Percentiles rank a stretch among this genome's conserved stretches.
Conservation (phyloP, 164 flowering plant genomes). For the Vitis labrusca region DNA sequence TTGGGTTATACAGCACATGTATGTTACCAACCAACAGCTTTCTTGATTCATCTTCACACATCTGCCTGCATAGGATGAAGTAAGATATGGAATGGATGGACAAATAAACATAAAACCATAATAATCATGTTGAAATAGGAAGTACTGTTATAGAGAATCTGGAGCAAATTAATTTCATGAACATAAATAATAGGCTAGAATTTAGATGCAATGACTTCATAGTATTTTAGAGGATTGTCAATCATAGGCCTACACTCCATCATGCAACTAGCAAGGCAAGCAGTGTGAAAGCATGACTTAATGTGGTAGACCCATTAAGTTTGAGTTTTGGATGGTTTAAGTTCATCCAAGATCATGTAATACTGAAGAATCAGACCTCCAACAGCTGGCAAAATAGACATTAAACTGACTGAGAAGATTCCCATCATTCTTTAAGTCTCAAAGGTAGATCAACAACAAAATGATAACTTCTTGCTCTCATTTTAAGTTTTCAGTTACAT, state of each 20-base stretch:
- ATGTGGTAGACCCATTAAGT: no score
- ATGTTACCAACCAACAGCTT: constrained; percentile 50
- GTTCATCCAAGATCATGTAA: no score
- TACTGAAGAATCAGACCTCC: no score
- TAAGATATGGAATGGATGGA: constrained; percentile 21
- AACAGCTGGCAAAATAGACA: no score
- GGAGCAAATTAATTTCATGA: not conserved
- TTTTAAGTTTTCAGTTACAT: no score
- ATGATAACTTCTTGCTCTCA: no score
- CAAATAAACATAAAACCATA: not conserved
- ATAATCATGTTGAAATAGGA: not conserved
- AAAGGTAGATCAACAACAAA: no score
- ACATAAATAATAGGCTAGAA: not conserved
- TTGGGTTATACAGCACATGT: constrained; percentile 51
- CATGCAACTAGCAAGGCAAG: no score
- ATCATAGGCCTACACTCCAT: not conserved
- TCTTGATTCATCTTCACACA: constrained; percentile 37
- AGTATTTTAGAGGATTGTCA: not conserved
- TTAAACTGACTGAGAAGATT: no score
- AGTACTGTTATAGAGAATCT: not conserved
- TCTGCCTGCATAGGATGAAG: constrained; percentile 44
- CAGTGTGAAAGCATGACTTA: no score
- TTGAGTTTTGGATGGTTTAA: no score
- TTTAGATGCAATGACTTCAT: not conserved
- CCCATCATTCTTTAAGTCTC: no score